Evolutionary conservation across 1,284 basidiomycete species (phyloP), one percentile per base, ranked within the genome.

Genomic region (Cutaneotrichosporon mucoides): DNA sequence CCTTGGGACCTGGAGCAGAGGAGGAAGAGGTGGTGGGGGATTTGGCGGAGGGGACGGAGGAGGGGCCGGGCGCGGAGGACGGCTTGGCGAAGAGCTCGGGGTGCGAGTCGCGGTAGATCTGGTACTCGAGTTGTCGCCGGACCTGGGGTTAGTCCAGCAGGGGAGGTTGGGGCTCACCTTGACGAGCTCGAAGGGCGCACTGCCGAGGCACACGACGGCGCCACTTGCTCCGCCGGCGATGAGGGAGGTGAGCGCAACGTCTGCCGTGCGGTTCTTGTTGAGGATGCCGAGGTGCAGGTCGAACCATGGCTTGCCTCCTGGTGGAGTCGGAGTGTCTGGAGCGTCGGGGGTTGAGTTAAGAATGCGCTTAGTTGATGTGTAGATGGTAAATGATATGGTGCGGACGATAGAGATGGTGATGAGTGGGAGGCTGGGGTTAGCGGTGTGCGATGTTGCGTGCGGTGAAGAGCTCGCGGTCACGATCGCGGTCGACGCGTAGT

Each of bases 321-420:
- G 48, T 2, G 52, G 35, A 9, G 41, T 35, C 3, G 24, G 11
- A 2, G 40, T 53, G 4, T 24, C 24, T 24, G 24, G 24, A 24
- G 24, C 2, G 24, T 43, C 82, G 56, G 65, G 66, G 7, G 53
- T 49, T 13, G 69, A 60, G 56, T 86, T 85, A 68, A 90, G 87
- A 65, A 84, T 82, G 63, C 90, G 86, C 79, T 94, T 96, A 54
- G 91, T 93, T 50, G 86, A 83, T 55, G 87, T 90, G 77, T 96
- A 97, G 68, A 97, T 95, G 12, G 90, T 93, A 78, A 97, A 96
- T 51, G 91, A 94, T 36, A 73, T 89, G 82, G 83, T 80, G 83
- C 94, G 89, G 71, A 98, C 94, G 72, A 95, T 93, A 6, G 92
- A 94, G 69, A 99, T 98, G 6, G 95, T 97, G 78, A 95, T 84